Evolutionary conservation across 1,284 basidiomycete genomes (phyloP), one percentile per base, ranked within the genome.

Genomic region (Ceratorhiza oryzae-sativae): DNA sequence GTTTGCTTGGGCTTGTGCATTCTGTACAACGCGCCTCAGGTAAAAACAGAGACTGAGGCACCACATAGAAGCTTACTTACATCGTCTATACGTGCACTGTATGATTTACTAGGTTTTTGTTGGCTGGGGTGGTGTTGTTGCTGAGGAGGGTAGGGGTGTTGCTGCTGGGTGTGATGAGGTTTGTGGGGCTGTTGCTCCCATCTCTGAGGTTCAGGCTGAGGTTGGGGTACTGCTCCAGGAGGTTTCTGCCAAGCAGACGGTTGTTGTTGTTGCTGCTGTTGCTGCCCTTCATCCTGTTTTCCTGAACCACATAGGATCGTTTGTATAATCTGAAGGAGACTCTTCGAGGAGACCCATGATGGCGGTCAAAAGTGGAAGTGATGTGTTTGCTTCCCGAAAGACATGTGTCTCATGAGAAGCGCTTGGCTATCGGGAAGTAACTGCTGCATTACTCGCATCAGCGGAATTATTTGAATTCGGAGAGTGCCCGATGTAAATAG

Each of bases 1-100:
- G 77, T 94, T 87, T 75, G 87, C 84, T 76, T 91, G 88, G 78
- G 93, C 91, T 76, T 87, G 77, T 75, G 87, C 85, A 77, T 90
- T 88, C 74, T 81, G 82, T 60, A 32, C 20, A 45, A 13, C 13
- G 6, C 36, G 58, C n/a, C 41, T 23, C 20, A 9, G 18, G 10
- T 27, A 27, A 18, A 27, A 30, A 46, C 1, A 48, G 55, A 36
- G n/a, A 18, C 46, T n/a, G 4, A 67, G 53, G 49, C 27, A 15
- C 10, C 36, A 48, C 2, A 23, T 62, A 27, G 46, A 48, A 56
- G n/a, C 45, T 30, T 63, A 45, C 49, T 71, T 71, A 45, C 72
- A 71, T 62, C 71, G 53, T 56, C 72, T 51, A 63, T 76, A 71
- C 30, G 58, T 25, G 71, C 62, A 42, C 42, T 63, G 56, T 73